Conservation (phyloP, 768 basidiomycete species). For the Exidia glandulosa region DNA sequence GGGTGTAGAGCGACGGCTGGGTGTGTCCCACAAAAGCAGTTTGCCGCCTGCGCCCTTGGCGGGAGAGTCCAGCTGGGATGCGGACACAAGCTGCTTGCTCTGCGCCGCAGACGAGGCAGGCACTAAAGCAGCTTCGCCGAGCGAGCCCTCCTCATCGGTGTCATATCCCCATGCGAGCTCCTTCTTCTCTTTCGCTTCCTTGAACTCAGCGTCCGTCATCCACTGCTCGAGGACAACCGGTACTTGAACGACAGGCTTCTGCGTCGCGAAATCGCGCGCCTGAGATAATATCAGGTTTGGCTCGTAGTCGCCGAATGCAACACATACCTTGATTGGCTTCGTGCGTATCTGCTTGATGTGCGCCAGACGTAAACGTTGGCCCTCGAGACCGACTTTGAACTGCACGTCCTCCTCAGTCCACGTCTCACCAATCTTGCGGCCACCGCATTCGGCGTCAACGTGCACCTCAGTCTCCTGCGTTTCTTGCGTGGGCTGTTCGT, state of each 20-base stretch:
- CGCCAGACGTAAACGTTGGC: slow-evolving; percentile 55
- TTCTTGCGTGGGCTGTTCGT: neutral
- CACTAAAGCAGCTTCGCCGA: slow-evolving; percentile 15
- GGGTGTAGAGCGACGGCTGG: neutral
- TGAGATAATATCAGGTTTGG: slow-evolving; percentile 18
- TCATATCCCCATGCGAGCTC: slow-evolving; percentile 52
- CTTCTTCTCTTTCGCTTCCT: slow-evolving; percentile 46
- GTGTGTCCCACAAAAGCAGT: slow-evolving; percentile 5
- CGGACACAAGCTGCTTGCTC: slow-evolving; percentile 14
- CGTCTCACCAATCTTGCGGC: slow-evolving; percentile 56
- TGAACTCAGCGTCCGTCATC: slow-evolving; percentile 67
- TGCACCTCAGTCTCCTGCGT: slow-evolving; percentile 35
- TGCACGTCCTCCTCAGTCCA: slow-evolving; percentile 63
- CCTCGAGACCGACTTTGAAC: slow-evolving; percentile 63
- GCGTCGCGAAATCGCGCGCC: slow-evolving; percentile 73
- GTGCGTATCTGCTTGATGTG: slow-evolving; percentile 62
- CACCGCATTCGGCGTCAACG: slow-evolving; percentile 39
- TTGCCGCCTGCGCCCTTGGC: neutral
- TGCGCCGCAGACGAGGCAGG: slow-evolving; percentile 13
- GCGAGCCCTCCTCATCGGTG: neutral
- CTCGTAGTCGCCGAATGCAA: neutral
- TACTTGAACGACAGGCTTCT: slow-evolving; percentile 34
- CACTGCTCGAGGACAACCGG: slow-evolving; percentile 71
- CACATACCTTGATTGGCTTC: slow-evolving; percentile 60
- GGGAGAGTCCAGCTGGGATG: neutral